Percentiles rank a stretch among this genome's conserved stretches.
These are phyloP conservation scores for Kernera saxatilis DNA, from an alignment of 345 rosid species.

Conservation along the genomic window DNA sequence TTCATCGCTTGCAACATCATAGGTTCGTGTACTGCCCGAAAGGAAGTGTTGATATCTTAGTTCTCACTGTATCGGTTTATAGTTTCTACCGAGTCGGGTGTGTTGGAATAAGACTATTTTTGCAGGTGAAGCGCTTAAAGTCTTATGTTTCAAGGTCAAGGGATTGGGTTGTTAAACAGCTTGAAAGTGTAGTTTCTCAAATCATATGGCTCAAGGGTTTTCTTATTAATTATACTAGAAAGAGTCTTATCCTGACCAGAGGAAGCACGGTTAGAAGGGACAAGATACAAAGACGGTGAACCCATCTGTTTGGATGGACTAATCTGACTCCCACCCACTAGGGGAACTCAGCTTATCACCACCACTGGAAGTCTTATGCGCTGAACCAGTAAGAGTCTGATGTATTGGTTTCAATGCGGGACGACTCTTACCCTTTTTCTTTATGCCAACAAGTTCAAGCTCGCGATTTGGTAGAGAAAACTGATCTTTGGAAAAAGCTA, in stretches of 20 bases:
- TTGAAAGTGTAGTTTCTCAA: no score
- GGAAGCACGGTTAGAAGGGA: constrained; percentile 51
- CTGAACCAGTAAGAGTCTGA: constrained; percentile 45
- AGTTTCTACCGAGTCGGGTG: no score
- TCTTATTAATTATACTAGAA: no score
- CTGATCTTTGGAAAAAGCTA: constrained; percentile 59
- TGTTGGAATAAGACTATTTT: no score
- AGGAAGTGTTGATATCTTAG: no score
- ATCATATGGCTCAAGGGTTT: no score
- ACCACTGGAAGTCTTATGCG: constrained; percentile 42
- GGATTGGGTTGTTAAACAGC: no score
- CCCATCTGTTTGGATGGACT: constrained; percentile 50
- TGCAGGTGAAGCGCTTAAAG: no score
- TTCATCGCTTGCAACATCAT: no score
- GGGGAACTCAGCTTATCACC: constrained; percentile 45
- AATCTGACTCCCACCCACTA: constrained; percentile 44
- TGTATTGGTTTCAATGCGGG: constrained; percentile 66
- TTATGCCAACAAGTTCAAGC: constrained; percentile 63
- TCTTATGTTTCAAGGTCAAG: no score
- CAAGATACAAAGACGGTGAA: constrained; percentile 68
- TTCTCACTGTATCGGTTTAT: no score
- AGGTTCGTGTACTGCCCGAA: no score
- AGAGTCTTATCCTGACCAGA: constrained; percentile 50
- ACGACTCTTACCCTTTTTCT: constrained; percentile 55
- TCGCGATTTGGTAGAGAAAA: constrained; percentile 51